Evolutionary conservation across 441 rosid species (phyloP).

Genomic region (Erodium chrysanthum): DNA sequence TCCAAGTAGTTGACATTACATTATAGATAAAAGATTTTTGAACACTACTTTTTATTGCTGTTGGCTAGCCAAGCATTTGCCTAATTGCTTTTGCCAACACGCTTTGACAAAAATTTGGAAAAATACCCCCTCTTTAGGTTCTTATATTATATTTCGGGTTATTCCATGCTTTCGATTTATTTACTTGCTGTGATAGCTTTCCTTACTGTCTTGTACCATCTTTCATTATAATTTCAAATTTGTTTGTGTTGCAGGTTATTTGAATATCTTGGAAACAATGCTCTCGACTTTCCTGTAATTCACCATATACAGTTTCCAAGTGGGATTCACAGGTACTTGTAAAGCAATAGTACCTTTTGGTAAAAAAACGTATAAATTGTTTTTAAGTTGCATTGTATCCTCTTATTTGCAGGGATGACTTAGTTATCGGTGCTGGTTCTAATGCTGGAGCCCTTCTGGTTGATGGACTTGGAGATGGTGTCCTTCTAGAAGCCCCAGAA

Average conservation of each 20-base stretch:
- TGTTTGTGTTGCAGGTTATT: conserved; percentile 49
- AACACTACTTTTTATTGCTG: not conserved
- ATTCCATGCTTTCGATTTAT: not conserved
- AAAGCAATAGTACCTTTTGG: conserved; percentile 1
- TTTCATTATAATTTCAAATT: conserved; percentile 14
- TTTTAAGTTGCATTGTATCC: conserved; percentile 15
- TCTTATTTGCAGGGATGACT: conserved; percentile 59
- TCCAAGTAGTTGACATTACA: too few relatives aligned
- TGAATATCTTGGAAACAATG: conserved; percentile 63
- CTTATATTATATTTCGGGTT: not conserved
- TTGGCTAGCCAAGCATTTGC: not conserved
- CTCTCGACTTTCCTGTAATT: conserved; percentile 66
- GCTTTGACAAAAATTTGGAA: too few relatives aligned
- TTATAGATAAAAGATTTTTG: too few relatives aligned
- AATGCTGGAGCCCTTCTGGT: conserved; percentile 76
- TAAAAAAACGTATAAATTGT: conserved; percentile 6
- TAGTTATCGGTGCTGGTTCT: conserved; percentile 80
- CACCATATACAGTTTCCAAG: conserved; percentile 78
- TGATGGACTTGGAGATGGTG: conserved; percentile 95
- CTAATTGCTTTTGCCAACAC: too few relatives aligned
- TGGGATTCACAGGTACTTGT: conserved; percentile 57
- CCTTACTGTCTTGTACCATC: not conserved
- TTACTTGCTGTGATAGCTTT: not conserved
- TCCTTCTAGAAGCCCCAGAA: conserved; percentile 68
- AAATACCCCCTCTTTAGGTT: not conserved